A percentile compares a stretch with the other conserved stretches of the same genome.
These are phyloP conservation scores for Colletotrichum tropicale DNA, from an alignment of 2,329 filamentous ascomycete species.

Conservation along the genomic window DNA sequence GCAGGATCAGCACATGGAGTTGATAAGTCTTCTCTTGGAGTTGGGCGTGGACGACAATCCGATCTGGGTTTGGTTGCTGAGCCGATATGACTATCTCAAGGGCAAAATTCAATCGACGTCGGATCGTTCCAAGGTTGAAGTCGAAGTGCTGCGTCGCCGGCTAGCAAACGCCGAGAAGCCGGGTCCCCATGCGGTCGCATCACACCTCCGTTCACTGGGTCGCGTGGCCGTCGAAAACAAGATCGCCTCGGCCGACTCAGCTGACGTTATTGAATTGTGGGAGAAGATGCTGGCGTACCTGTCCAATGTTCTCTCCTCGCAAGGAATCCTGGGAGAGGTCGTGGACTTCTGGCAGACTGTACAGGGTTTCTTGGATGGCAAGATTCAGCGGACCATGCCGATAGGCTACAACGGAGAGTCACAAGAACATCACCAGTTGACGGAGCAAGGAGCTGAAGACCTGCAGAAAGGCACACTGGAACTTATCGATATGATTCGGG, in stretches of 20 bases:
- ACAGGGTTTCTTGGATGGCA: conserved; percentile 87
- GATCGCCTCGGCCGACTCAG: conserved; percentile 72
- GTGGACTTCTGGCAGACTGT: conserved; percentile 94
- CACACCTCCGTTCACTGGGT: conserved; percentile 76
- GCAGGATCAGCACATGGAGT: conserved; percentile 87
- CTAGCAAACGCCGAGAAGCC: conserved; percentile 78
- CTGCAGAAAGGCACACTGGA: conserved; percentile 81
- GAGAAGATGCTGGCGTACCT: conserved; percentile 83
- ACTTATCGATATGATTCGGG: conserved; percentile 81
- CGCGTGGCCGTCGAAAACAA: conserved; percentile 69
- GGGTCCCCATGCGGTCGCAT: conserved; percentile 69
- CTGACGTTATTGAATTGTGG: conserved; percentile 89
- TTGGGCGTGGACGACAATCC: conserved; percentile 94
- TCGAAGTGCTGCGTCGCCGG: conserved; percentile 85
- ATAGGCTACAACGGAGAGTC: conserved; percentile 83
- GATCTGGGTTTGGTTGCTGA: conserved; percentile 94
- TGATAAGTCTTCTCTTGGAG: conserved; percentile 89
- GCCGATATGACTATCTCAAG: conserved; percentile 87
- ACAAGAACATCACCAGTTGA: conserved; percentile 79
- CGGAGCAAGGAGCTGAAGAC: conserved; percentile 70
- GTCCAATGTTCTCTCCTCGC: conserved; percentile 73
- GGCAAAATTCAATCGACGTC: conserved; percentile 80
- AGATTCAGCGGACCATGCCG: conserved; percentile 79
- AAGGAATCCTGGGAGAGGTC: conserved; percentile 86
- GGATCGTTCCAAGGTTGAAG: conserved; percentile 88